Percentiles rank a stretch among this genome's conserved stretches.
These are phyloP conservation scores for Parasitella parasitica DNA, from an alignment of 371 early-diverging fungal genomes.

Conservation along the genomic window DNA sequence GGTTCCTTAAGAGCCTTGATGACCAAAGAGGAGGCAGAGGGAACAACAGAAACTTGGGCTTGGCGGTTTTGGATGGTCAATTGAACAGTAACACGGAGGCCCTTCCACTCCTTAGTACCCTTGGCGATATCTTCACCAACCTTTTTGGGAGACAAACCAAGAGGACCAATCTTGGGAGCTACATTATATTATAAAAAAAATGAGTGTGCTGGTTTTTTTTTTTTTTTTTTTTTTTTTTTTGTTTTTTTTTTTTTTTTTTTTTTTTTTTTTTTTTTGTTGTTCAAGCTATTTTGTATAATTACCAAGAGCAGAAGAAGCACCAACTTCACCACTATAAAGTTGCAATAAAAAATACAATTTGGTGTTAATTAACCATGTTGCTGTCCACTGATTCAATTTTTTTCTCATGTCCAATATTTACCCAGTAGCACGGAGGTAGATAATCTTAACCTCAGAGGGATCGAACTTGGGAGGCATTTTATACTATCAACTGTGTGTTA, in stretches of 20 bases:
- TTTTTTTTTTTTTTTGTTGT: too few species aligned
- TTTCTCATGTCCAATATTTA: neutral
- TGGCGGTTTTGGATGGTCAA: slow-evolving; percentile 99
- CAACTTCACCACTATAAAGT: slow-evolving; percentile 68
- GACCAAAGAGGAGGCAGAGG: slow-evolving; percentile 97
- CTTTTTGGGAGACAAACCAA: slow-evolving; percentile 99
- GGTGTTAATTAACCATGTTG: neutral
- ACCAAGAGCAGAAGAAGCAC: slow-evolving; percentile 96
- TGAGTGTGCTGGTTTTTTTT: too few species aligned
- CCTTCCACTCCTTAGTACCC: slow-evolving; percentile 92
- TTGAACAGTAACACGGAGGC: slow-evolving; percentile 96
- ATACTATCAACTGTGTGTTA: neutral
- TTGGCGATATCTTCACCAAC: slow-evolving; percentile 99
- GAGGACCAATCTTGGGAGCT: slow-evolving; percentile 99
- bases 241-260: too few species aligned
- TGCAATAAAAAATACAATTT: neutral
- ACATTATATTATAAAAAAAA: slow-evolving; percentile 40
- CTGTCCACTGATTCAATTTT: neutral
- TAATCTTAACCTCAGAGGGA: slow-evolving; percentile 87
- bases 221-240: too few species aligned
- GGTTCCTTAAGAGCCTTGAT: slow-evolving; percentile 99
- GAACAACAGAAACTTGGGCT: slow-evolving; percentile 97
- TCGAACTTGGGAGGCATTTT: slow-evolving; percentile 85
- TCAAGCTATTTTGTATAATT: neutral
- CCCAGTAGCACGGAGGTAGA: slow-evolving; percentile 96